Conservation (phyloP, 495 filamentous ascomycete species). For the Emericellopsis terricola region DNA sequence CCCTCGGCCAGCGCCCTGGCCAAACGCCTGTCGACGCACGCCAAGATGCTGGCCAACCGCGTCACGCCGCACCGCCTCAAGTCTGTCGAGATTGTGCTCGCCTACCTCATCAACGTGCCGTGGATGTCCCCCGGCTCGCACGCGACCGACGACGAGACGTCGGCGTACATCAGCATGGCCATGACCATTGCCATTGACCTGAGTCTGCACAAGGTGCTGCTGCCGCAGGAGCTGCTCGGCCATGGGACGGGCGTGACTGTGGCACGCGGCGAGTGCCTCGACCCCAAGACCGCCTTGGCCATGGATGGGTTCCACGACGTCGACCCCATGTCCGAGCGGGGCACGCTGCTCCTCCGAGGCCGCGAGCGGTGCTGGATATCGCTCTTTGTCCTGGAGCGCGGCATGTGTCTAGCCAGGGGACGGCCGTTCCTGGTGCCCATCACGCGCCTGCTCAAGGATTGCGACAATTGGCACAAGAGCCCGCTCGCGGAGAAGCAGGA, state of each 20-base stretch:
- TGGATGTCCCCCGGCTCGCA: conserved; percentile 56
- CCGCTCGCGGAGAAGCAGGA: conserved; percentile 47
- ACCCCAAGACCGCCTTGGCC: conserved; percentile 40
- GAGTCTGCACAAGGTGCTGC: conserved; percentile 48
- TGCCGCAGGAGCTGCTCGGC: conserved; percentile 32
- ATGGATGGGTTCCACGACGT: conserved; percentile 50
- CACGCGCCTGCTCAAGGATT: conserved; percentile 43
- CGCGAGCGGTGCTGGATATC: conserved; percentile 54
- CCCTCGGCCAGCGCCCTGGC: conserved; percentile 42
- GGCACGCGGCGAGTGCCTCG: conserved; percentile 45
- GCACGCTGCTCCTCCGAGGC: conserved; percentile 38
- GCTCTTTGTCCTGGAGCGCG: conserved; percentile 54
- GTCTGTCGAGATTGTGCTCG: conserved; percentile 55
- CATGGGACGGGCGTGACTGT: conserved; percentile 28
- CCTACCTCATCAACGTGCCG: conserved; percentile 61
- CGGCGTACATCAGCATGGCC: conserved; percentile 50
- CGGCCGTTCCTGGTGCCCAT: conserved; percentile 47
- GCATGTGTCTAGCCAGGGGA: conserved; percentile 50
- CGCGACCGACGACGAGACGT: conserved; percentile 54
- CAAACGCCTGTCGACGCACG: conserved; percentile 42
- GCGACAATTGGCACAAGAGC: conserved; percentile 48
- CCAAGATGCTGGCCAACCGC: conserved; percentile 41
- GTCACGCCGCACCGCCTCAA: conserved; percentile 39
- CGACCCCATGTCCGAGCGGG: conserved; percentile 38
- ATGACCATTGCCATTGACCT: conserved; percentile 49